Evolutionary conservation across 371 early-diverging fungal genomes (phyloP), one percentile per base, ranked within the genome.

Genomic region (Phascolomyces articulosus): DNA sequence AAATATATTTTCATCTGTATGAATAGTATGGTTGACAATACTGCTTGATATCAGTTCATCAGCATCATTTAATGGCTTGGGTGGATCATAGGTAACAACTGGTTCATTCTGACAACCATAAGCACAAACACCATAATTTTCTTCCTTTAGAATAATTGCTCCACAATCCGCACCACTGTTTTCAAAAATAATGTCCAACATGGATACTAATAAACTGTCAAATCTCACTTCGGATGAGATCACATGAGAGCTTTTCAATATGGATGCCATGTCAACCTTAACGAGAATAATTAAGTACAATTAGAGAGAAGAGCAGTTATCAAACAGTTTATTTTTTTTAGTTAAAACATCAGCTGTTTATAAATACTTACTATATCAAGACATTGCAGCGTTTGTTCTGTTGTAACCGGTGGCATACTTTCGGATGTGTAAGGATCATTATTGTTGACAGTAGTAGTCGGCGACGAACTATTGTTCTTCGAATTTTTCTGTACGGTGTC

Each of bases 201-300:
- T 76, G 0, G 76, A 69, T 40, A 70, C 69, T 44, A 80, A 41
- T 2, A 80, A 40, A 29, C 69, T 67, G 44, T 80, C 74, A 63
- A 80, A 80, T 48, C 73, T 73, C 31, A 80, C 78, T 68, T 78
- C 81, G 15, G 76, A 75, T 4, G 78, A 78, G 55, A 80, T 78
- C n/a, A 78, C 81, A 64, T 80, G 81, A 0, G 78, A 75, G 23
- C 81, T 80, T 62, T 80, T 80, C 20, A 80, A 62, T 16, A 80
- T 78, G 2, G 81, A 80, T 10, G 78, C 78, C 67, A 80, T 69
- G 55, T 80, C 81, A 26, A 60, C n/a, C 60, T n/a, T 60, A 24
- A 7, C 9, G 21, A 26, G 11, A 27, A 53, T 26, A 4, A 13
- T n/a, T n/a, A n/a, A n/a, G n/a, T n/a, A n/a, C n/a, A n/a, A n/a